Percentiles rank a stretch among this genome's conserved stretches.
Conservation (phyloP, 108 stramenopile species). For the Cyclotella baltica region DNA sequence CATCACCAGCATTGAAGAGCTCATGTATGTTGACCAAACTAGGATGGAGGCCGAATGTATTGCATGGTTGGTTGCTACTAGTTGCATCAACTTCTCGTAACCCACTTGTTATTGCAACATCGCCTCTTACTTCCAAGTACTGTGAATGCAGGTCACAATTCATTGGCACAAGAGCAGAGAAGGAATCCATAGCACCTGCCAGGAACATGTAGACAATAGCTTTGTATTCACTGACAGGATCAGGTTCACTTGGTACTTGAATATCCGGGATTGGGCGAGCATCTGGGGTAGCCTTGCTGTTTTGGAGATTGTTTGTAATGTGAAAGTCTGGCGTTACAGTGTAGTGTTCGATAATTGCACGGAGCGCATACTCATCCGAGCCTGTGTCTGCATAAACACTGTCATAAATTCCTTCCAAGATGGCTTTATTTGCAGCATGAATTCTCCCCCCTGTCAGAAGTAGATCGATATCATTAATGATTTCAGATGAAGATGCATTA, state of each 20-base stretch:
- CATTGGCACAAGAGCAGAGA: constrained; percentile 38
- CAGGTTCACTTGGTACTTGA: constrained; percentile 15
- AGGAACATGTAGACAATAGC: constrained; percentile 54
- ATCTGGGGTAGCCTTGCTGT: constrained; percentile 1
- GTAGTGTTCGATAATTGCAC: constrained; percentile 16
- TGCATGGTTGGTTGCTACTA: constrained; percentile 34
- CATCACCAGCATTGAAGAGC: constrained; percentile 51
- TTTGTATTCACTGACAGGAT: constrained; percentile 47
- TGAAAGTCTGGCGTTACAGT: constrained; percentile 54
- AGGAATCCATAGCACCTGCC: constrained; percentile 47
- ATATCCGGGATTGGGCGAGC: constrained; percentile 11
- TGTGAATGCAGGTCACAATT: constrained; percentile 28
- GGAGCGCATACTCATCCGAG: constrained; percentile 23
- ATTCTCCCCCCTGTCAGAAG: constrained; percentile 50
- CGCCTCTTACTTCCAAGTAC: constrained; percentile 32
- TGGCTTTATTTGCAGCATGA: constrained; percentile 7
- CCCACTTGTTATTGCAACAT: constrained; percentile 25
- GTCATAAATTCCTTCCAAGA: constrained; percentile 30
- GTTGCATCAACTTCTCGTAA: constrained; percentile 28
- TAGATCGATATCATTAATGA: constrained; percentile 50
- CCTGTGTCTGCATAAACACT: not conserved
- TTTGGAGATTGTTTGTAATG: constrained; percentile 26
- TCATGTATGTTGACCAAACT: constrained; percentile 22
- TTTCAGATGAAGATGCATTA: not conserved
- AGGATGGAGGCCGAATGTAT: constrained; percentile 53